Evolutionary conservation across 768 basidiomycete genomes (phyloP), one percentile per base, ranked within the genome.

Genomic region (Suillus sp.): DNA sequence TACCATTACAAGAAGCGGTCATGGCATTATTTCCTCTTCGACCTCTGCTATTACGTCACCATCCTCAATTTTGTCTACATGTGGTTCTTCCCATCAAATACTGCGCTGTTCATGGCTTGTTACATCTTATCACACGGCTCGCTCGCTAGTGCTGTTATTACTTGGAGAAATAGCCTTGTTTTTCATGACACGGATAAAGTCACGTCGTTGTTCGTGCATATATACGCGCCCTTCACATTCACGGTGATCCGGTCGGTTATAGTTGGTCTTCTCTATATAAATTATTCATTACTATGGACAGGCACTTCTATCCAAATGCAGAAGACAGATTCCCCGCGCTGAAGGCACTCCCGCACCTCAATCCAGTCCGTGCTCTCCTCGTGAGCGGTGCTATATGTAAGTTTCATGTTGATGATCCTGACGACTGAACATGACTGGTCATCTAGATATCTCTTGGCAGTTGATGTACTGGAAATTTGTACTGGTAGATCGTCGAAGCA

Each of bases 151-250:
- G 96, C 96, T 0, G 95, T 99, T 56, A 93, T 98, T 68, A 98
- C 96, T 11, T 99, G 97, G 97, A 84, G 97, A 65, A 99, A 99
- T 71, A 96, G 93, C 67, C 86, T 99, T 27, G 97, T 99, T 3
- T 99, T 99, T 79, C 97, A 99, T 71, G 95, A 96, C 70, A 84
- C 87, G 61, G 97, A 99, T 75, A 99, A 99, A 76, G 92, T 98
- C 71, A 98, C 93, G 20, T 94, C 92, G 11, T 79, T 99, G 30
- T 99, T 96, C 78, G 86, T 99, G 37, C 97, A 99, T 72, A 90
- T 99, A 62, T 98, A 97, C 71, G 85, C 93, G 0, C 93, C 97
- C 0, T 86, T 96, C 65, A 88, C 90, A 3, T 92, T 99, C 69
- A 95, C 93, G 16, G 90, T 95, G 27, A 95, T 99, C 61, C 83